phyloP scores from a whole-genome alignment of 176 grass and related monocot species.

The Paspalum vaginatum region DNA sequence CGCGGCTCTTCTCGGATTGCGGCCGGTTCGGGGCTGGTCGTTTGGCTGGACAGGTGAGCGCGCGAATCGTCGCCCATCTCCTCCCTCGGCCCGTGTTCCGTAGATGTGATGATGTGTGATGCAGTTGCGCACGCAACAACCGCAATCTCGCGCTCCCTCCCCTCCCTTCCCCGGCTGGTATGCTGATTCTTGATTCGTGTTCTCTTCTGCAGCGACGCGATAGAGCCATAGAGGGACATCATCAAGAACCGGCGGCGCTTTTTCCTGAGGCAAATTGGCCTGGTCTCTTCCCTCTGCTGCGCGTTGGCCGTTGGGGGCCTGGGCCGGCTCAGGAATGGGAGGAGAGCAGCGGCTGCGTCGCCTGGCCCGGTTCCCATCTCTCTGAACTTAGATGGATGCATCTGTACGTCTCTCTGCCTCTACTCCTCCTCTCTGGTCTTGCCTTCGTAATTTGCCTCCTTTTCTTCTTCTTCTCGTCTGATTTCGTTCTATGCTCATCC shows the following conservation, averaged over 20 bases:
- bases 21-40: not conserved
- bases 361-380: slow-evolving; percentile 46
- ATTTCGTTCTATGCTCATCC: not conserved
- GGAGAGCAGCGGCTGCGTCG: slow-evolving; percentile 44
- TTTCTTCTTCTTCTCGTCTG: not conserved
- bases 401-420: slow-evolving; percentile 32
- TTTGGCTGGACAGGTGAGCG: slow-evolving; percentile 24
- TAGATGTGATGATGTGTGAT: not conserved
- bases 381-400: slow-evolving; percentile 71
- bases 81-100: not conserved
- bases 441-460: not conserved
- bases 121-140: not conserved
- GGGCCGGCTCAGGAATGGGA: slow-evolving; percentile 40
- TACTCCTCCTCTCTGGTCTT: too few species aligned
- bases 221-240: not conserved
- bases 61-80: not conserved
- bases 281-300: not conserved
- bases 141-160: not conserved
- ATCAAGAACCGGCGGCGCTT: slow-evolving; percentile 8
- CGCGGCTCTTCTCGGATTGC: slow-evolving; percentile 6
- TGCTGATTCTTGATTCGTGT: slow-evolving; percentile 51
- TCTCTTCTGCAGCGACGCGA: slow-evolving; percentile 25
- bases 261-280: not conserved
- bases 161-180: not conserved
- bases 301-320: not conserved